Conservation (phyloP, 768 basidiomycete species). For the Mycena maculata region DNA sequence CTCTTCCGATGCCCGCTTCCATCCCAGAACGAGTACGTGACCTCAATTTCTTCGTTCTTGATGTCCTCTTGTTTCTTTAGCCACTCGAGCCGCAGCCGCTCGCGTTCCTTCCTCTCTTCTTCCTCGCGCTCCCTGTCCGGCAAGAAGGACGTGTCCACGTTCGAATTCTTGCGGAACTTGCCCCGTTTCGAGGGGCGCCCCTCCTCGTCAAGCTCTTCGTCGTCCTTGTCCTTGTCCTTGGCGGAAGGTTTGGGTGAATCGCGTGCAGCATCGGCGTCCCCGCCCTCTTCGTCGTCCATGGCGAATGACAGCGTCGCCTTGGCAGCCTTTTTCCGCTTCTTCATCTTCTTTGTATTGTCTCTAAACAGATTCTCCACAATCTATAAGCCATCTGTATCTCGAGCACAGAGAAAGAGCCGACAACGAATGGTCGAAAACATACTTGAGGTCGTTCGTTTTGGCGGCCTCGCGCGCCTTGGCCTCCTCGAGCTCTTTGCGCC, state of each 20-base stretch:
- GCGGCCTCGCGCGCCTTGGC: constrained; percentile 92
- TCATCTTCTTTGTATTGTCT: constrained; percentile 85
- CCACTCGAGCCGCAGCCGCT: constrained; percentile 92
- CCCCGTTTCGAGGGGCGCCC: constrained; percentile 72
- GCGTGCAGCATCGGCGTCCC: constrained; percentile 48
- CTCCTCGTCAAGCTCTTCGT: constrained; percentile 54
- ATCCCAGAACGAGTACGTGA: constrained; percentile 98
- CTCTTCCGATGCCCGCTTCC: constrained; percentile 96
- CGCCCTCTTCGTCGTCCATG: constrained; percentile 81
- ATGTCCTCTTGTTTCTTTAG: constrained; percentile 76
- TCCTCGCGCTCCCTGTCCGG: constrained; percentile 98
- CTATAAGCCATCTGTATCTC: constrained; percentile 71
- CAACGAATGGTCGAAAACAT: constrained; percentile 55
- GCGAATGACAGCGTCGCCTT: constrained; percentile 94
- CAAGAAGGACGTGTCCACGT: constrained; percentile 97
- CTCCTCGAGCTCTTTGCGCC: constrained; percentile 89
- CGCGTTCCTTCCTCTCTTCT: constrained; percentile 87
- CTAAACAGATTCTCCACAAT: constrained; percentile 87
- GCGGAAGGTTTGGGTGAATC: constrained; percentile 45
- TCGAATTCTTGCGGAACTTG: constrained; percentile 93
- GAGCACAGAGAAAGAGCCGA: constrained; percentile 24
- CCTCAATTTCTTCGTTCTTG: constrained; percentile 81
- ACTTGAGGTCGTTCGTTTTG: constrained; percentile 86
- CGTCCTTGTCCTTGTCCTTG: constrained; percentile 51
- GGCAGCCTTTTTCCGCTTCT: constrained; percentile 92